Conservation (phyloP, 257 asterid species). For the Fraxinus pennsylvanica region DNA sequence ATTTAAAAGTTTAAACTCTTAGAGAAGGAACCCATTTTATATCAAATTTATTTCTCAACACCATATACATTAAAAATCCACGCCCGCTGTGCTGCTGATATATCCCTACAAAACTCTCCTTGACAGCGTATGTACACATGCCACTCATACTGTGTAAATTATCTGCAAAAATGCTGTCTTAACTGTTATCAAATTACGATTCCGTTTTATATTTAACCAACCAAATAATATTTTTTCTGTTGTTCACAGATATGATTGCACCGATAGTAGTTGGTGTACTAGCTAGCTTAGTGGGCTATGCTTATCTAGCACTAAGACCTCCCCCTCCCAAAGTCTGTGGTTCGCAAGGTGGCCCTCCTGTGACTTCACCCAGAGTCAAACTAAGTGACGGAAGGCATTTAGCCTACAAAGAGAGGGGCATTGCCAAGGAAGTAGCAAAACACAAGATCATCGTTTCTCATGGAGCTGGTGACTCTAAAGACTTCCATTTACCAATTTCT, state of each 20-base stretch:
- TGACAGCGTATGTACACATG: not conserved
- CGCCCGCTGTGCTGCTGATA: not conserved
- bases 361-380: slow-evolving; percentile 64
- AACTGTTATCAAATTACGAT: no score
- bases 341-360: slow-evolving; percentile 74
- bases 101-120: slow-evolving; percentile 53
- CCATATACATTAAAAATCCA: no score
- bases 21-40: no score
- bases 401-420: slow-evolving; percentile 70
- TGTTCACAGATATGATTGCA: slow-evolving; percentile 54
- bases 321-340: slow-evolving; percentile 72
- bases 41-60: no score
- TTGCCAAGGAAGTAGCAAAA: slow-evolving; percentile 60
- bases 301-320: slow-evolving; percentile 56
- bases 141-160: no score
- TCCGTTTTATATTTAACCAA: not conserved
- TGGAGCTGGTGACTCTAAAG: slow-evolving; percentile 70
- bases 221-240: not conserved
- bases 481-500: slow-evolving; percentile 48
- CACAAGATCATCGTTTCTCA: slow-evolving; percentile 59
- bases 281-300: slow-evolving; percentile 53
- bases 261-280: slow-evolving; percentile 48
- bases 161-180: no score
- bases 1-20: no score
- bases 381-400: slow-evolving; percentile 72